phyloP scores from a whole-genome alignment of 2,329 filamentous ascomycete genomes.

The Penicillium sp. region DNA sequence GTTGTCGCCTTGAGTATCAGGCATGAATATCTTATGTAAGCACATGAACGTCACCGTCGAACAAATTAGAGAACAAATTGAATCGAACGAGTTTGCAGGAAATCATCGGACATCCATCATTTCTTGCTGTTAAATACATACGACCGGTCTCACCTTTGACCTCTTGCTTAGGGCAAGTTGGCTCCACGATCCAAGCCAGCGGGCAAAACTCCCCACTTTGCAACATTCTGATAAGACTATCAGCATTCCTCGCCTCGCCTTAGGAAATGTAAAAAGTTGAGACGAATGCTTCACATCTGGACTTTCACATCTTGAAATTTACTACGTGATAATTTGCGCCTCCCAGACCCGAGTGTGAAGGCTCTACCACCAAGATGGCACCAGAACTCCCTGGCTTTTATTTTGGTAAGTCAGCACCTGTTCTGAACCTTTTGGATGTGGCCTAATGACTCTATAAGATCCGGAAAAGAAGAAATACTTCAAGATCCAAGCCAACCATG shows the following conservation, averaged over 20 bases:
- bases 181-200: not conserved
- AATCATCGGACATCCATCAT: not conserved
- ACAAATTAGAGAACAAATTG: conserved; percentile 47
- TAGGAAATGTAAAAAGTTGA: not conserved
- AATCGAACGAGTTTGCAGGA: not conserved
- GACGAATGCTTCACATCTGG: not conserved
- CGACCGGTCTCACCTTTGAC: not conserved
- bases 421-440: not conserved
- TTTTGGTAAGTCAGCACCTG: conserved; percentile 23
- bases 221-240: not conserved
- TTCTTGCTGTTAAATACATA: not conserved
- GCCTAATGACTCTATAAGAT: conserved; percentile 24
- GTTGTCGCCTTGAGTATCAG: not conserved
- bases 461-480: conserved; percentile 61
- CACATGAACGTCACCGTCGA: conserved; percentile 45
- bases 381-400: conserved; percentile 34
- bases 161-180: not conserved
- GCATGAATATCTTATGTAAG: conserved; percentile 2
- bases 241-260: not conserved
- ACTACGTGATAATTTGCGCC: not conserved
- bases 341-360: not conserved
- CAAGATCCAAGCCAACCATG: conserved; percentile 54
- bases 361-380: conserved; percentile 19
- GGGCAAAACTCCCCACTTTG: not conserved
- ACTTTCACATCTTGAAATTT: not conserved